Percentiles rank a stretch among this genome's conserved stretches.
These are phyloP conservation scores for Aquilaria sinensis DNA, from an alignment of 345 rosid species.

Conservation along the genomic window DNA sequence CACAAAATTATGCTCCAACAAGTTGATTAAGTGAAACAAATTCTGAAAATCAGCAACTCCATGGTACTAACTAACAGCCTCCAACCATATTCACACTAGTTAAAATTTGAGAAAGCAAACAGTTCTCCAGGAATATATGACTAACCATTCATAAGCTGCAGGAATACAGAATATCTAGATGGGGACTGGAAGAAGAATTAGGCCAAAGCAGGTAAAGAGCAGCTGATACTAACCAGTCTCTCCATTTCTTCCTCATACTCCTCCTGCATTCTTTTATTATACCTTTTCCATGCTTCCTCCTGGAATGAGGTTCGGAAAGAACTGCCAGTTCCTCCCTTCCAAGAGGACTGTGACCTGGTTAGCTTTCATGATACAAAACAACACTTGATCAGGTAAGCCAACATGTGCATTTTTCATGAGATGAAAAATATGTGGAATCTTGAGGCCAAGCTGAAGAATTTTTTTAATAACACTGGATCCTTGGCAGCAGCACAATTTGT, in stretches of 20 bases:
- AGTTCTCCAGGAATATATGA: not conserved
- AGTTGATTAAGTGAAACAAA: too few species aligned
- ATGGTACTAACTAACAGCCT: not conserved
- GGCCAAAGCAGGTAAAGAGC: not conserved
- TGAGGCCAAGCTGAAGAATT: not conserved
- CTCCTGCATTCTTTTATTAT: constrained; percentile 85
- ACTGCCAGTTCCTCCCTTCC: constrained; percentile 39
- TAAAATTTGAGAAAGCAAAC: too few species aligned
- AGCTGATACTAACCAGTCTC: constrained; percentile 72
- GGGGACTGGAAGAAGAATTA: not conserved
- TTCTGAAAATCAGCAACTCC: too few species aligned
- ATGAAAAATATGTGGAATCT: not conserved
- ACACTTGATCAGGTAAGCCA: constrained; percentile 21
- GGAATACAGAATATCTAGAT: not conserved
- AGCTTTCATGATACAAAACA: constrained; percentile 34
- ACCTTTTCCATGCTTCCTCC: constrained; percentile 89
- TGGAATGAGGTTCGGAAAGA: constrained; percentile 70
- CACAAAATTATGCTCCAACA: too few species aligned
- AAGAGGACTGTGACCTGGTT: constrained; percentile 52
- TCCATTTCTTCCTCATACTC: constrained; percentile 95
- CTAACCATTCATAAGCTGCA: constrained; percentile 1
- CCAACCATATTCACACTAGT: not conserved
- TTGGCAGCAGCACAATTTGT: too few species aligned
- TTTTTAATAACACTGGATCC: not conserved
- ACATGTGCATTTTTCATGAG: not conserved